phyloP scores from a whole-genome alignment of 2,329 filamentous ascomycete genomes.

The Alternaria arborescens region DNA sequence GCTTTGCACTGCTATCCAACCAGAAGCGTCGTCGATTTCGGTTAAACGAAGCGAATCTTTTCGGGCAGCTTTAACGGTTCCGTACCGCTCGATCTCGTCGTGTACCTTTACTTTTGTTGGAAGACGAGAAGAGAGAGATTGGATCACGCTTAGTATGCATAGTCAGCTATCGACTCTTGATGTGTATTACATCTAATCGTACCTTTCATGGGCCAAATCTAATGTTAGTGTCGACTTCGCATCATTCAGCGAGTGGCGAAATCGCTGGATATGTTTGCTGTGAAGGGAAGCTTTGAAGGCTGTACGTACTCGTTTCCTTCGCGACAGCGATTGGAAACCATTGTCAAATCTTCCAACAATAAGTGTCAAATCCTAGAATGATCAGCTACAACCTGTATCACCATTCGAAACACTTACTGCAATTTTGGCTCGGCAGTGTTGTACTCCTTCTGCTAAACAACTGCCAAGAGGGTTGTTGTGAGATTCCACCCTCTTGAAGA shows the following conservation, averaged over 20 bases:
- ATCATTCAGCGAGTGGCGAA: neutral
- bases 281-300: neutral
- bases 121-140: neutral
- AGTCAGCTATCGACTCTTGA: too few relatives aligned
- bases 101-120: too few relatives aligned
- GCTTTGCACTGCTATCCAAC: neutral
- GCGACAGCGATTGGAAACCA: neutral
- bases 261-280: neutral
- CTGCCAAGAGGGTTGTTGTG: neutral
- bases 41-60: neutral
- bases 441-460: constrained; percentile 20
- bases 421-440: constrained; percentile 21
- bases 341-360: neutral
- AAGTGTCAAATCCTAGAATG: neutral
- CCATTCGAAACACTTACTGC: neutral
- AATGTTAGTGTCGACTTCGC: neutral
- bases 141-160: neutral
- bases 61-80: fast-evolving
- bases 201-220: neutral
- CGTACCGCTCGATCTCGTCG: too few relatives aligned
- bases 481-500: constrained; percentile 18
- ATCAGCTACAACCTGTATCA: neutral
- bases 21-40: neutral
- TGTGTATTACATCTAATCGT: neutral
- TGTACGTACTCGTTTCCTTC: neutral